Percentiles rank a stretch among this genome's conserved stretches.
phyloP scores from a whole-genome alignment of 805 yeast species.

The Metschnikowia lachancei region DNA sequence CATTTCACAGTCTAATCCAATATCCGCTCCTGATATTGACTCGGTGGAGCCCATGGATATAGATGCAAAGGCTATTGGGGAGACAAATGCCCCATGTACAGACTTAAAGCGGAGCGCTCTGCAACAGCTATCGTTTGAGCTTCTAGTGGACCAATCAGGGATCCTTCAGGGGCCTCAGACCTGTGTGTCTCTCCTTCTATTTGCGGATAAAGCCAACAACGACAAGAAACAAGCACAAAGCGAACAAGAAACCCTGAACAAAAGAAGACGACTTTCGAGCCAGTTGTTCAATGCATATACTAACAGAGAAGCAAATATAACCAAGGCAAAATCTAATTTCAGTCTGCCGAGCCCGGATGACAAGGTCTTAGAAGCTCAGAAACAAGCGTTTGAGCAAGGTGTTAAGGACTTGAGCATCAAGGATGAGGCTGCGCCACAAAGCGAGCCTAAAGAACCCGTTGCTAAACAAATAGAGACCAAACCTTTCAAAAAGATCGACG shows the following conservation, averaged over 20 bases:
- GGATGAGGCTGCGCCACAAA: slow-evolving; percentile 11
- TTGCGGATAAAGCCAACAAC: not conserved
- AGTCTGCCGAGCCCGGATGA: slow-evolving; percentile 83
- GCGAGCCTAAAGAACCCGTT: slow-evolving; percentile 12
- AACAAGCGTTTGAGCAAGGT: slow-evolving; percentile 36
- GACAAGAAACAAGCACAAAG: not conserved
- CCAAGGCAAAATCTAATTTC: slow-evolving; percentile 53
- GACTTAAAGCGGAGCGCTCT: slow-evolving; percentile 2
- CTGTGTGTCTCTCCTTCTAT: slow-evolving; percentile 10
- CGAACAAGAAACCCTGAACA: slow-evolving; percentile 1
- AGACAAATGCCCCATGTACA: not conserved
- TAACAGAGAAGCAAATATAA: slow-evolving; percentile 38
- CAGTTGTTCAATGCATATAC: slow-evolving; percentile 36
- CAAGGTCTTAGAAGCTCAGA: slow-evolving; percentile 57
- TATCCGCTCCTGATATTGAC: no score
- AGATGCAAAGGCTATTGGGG: not conserved
- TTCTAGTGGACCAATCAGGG: slow-evolving; percentile 11
- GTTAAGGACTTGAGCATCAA: slow-evolving; percentile 29
- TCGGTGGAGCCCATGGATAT: slow-evolving; percentile 6
- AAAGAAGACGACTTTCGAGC: slow-evolving; percentile 10
- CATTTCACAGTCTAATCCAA: not conserved
- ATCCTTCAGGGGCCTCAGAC: slow-evolving; percentile 8
- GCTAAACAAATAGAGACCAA: slow-evolving; percentile 30
- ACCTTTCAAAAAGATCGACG: slow-evolving; percentile 44
- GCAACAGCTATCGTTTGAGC: slow-evolving; percentile 5